Base-by-base conservation (phyloP, 306 rosid species). In the Myrica gale region DNA sequence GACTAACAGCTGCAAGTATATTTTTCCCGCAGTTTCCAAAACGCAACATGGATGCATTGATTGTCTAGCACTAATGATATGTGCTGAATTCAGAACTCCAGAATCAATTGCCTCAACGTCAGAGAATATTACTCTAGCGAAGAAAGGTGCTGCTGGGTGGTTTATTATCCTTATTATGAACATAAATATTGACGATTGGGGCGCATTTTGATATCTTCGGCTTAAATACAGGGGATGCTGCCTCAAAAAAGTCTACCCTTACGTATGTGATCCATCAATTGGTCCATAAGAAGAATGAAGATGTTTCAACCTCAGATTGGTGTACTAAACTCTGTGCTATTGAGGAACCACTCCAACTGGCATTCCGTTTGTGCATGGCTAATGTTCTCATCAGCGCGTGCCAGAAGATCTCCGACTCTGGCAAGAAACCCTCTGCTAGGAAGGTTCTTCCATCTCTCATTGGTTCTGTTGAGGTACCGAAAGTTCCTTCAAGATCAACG, bases 41-140 rank as follows among this genome's bases (percentile, higher is more conserved):
- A 89, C 89, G 68, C 97, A 95, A 84, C 96, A 92, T 83, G 98
- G 97, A 68, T 95, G 97, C 89, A 95, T 90, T 72, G 95, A 90
- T 85, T 90, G 96, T 79, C 86, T 95, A 54, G 97, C 98, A 61
- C 82, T 95, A 67, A 92, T 95, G 97, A 82, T 92, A 81, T 92
- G 91, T 80, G 87, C 90, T 68, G 95, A 95, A 67, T 81, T 86
- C 71, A 95, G 85, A 83, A 88, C 83, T 75, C 69, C 75, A 62
- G 80, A 84, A 73, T 84, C 89, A 66, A 73, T 50, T 20, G 72
- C 67, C 72, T 78, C 76, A 78, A 77, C 23, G 51, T 69, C 76
- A 47, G 84, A 71, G 78, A 83, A 67, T 80, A 74, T 17, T 71
- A 20, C 61, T 74, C 68, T 41, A 75, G 83, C 79, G 74, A 82